phyloP scores from a whole-genome alignment of 441 rosid genomes.

The Rhodomyrtus psidioides region DNA sequence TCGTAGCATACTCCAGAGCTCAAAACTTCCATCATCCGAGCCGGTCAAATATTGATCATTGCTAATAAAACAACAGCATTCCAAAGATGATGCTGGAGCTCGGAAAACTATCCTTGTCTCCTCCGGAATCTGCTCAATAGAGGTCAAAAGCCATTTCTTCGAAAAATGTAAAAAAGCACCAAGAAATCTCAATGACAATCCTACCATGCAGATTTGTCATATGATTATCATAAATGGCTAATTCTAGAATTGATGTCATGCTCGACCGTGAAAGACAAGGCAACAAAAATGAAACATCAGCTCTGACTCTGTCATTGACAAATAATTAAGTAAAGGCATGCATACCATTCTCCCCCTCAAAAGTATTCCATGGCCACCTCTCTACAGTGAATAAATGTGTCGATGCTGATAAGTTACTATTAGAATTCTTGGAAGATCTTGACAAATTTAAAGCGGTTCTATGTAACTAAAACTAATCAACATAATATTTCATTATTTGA shows the following conservation, averaged over 20 bases:
- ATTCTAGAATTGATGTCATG: not conserved
- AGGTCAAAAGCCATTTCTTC: not conserved
- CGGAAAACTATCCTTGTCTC: slow-evolving; percentile 61
- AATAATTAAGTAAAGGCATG: not conserved
- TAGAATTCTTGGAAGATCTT: not conserved
- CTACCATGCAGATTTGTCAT: not conserved
- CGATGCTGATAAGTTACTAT: not conserved
- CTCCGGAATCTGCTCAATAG: slow-evolving; percentile 64
- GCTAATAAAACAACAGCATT: slow-evolving; percentile 82
- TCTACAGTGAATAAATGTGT: not conserved
- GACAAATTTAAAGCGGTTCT: not conserved
- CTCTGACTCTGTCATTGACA: not conserved
- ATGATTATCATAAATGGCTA: not conserved
- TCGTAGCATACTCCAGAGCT: slow-evolving; percentile 55
- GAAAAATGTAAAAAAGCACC: not conserved
- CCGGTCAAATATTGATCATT: slow-evolving; percentile 86
- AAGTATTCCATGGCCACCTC: not conserved
- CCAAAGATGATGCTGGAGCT: slow-evolving; percentile 76
- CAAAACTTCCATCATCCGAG: slow-evolving; percentile 86
- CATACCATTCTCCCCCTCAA: not conserved
- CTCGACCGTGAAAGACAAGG: not conserved
- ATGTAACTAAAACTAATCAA: not conserved
- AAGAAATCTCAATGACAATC: not conserved
- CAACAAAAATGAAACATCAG: not conserved
- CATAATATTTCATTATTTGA: not conserved